Base-by-base conservation (phyloP, 176 grass and related monocot species). In the Ampelocalamus luodianensis region DNA sequence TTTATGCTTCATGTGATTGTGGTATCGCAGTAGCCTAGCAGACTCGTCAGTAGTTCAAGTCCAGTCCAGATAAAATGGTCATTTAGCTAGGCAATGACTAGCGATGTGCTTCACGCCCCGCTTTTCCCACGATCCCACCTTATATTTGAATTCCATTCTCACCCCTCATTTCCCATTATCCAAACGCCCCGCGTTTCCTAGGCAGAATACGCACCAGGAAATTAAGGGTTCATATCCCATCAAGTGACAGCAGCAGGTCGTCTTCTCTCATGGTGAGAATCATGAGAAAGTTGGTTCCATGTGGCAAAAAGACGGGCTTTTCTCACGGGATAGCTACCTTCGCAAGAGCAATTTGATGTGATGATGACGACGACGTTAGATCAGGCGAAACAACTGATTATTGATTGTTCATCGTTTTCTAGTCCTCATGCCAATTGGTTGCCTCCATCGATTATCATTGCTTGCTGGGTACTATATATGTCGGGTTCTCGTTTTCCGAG, bases 221-320 rank as follows among this genome's bases (percentile, higher is more conserved):
- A 65, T 26, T 76, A 20, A n/a, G 18, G 38, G 44, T 10, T 78
- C 26, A 73, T 49, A 13, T 49, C 23, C 40, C 2, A 24, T 65
- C 77, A 79, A 27, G 23, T 81, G n/a, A 16, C 27, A 34, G 80
- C 67, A 22, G 67, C 53, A 45, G 77, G 45, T 53, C 29, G 10
- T 53, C 29, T 20, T 27, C 81, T 22, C 62, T 46, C 34, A 60
- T 45, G 85, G 85, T 37, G 77, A 72, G 88, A 26, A 90, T 65
- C 88, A 90, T 65, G 88, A 56, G 88, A 82, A 24, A 82, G 83
- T 90, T 82, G 83, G 88, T 55, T 86, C 55, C 78, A 56, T 86
- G 83, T 90, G 71, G 68, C 75, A 73, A 43, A 83, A 89, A 59
- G 48, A 79, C 0, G 53, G 13, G 8, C 61, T 88, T 82, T 53